Base-by-base conservation (phyloP, 768 basidiomycete genomes). In the Gloeopeniophorella convolvens region DNA sequence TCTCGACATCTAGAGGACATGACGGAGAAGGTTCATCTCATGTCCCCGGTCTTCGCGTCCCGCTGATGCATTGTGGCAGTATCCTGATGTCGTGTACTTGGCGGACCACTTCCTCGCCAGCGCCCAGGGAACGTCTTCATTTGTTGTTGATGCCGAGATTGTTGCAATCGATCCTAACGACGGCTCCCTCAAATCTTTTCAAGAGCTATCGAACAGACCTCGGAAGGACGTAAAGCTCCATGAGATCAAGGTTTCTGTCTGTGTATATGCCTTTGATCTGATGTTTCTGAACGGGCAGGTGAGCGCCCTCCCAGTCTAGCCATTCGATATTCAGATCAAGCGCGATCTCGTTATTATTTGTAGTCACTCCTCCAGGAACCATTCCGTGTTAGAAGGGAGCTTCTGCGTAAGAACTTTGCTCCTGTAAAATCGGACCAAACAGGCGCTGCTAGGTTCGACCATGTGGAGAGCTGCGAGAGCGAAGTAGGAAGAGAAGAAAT, bases 1-100 rank as follows among this genome's bases (percentile, higher is more conserved):
- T 89, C 87, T 51, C 81, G 91, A 47, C 89, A 92, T 70, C 70
- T 95, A 27, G 90, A 94, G 68, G 83, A 92, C 60, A 93, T 93
- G 92, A 92, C 89, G 1, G 79, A 80, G 52, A 93, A 95, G 73
- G 86, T 79, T 62, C 55, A 62, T 42, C 31, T 27, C 16, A 44
- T 32, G 42, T 32, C 35, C 32, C 53, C 51, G 41, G 50, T 48
- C 18, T 33, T 49, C n/a, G 42, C 27, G 39, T 42, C 50, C 53
- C 35, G 48, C 49, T 35, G 34, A 55, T 44, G 45, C 44, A 21
- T 42, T 33, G 15, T 51, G 33, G 18, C 56, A 89, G 87, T 94
- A 94, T 65, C 90, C 91, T 6, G 90, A 94, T 66, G 75, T 92
- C 41, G 71, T 80, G 51, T 70, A 70, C 20, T 69, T 90, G 31